These are phyloP conservation scores for Eremomyces bilateralis DNA, from an alignment of 495 filamentous ascomycete species.

Conservation along the genomic window DNA sequence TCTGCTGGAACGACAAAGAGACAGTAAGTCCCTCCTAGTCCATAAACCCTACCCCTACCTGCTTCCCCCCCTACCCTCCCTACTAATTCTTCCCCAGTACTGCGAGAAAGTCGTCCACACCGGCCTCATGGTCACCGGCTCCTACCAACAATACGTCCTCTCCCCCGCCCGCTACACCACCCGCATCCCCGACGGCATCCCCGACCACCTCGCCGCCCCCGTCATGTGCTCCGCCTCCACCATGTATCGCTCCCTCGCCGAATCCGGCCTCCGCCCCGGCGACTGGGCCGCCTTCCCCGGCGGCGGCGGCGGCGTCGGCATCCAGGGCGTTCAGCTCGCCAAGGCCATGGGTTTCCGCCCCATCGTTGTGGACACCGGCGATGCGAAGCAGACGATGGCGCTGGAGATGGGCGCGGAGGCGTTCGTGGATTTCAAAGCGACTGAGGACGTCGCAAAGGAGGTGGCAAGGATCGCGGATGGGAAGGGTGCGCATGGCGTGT, in stretches of 20 bases:
- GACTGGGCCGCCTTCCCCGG: constrained; percentile 23
- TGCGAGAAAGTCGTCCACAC: constrained; percentile 19
- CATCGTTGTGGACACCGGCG: constrained; percentile 28
- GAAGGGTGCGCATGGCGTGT: constrained; percentile 27
- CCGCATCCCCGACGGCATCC: constrained; percentile 21
- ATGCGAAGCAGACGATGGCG: constrained; percentile 20
- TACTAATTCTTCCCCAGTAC: no score
- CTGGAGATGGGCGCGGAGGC: constrained; percentile 28
- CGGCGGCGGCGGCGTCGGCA: constrained; percentile 20
- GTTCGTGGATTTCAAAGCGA: constrained; percentile 27
- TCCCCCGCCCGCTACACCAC: constrained; percentile 21
- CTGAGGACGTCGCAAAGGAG: constrained; percentile 17
- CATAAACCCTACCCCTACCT: no score
- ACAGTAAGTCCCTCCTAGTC: constrained; percentile 14
- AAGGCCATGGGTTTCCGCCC: constrained; percentile 31
- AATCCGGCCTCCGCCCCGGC: constrained; percentile 18
- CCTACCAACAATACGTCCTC: constrained; percentile 20
- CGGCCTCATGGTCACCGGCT: constrained; percentile 19
- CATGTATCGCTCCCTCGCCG: constrained; percentile 17
- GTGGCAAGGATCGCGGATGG: constrained; percentile 24
- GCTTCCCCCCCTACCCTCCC: no score
- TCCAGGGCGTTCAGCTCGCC: constrained; percentile 19
- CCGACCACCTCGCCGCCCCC: constrained; percentile 20
- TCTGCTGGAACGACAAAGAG: constrained; percentile 25
- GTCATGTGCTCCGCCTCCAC: constrained; percentile 24